Percentiles rank a stretch among this genome's conserved stretches.
These are phyloP conservation scores for Musa troglodytarum DNA, from an alignment of 176 grass and related monocot species.

Conservation along the genomic window DNA sequence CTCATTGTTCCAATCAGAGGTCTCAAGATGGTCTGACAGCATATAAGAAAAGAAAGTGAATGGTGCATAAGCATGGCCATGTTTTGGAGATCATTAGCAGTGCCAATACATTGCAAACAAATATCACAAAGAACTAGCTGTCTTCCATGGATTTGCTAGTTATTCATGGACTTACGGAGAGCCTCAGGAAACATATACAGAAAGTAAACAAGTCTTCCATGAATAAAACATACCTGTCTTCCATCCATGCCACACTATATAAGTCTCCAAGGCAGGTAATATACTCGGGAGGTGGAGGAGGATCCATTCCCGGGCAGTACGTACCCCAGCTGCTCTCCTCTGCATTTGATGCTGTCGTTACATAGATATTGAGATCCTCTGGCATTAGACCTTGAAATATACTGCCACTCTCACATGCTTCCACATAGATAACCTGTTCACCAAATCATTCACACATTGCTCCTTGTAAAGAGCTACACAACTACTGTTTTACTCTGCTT, in stretches of 20 bases:
- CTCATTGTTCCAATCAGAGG: no score
- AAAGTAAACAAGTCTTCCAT: neutral
- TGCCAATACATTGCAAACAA: no score
- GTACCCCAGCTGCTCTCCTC: conserved; percentile 76
- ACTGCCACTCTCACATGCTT: conserved; percentile 95
- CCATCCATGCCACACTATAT: conserved; percentile 96
- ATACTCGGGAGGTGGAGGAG: conserved; percentile 58
- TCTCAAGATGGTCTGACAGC: no score
- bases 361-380: conserved; percentile 73
- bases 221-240: conserved; percentile 61
- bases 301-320: conserved; percentile 65
- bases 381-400: conserved; percentile 83
- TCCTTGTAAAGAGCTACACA: neutral
- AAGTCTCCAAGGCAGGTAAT: conserved; percentile 75
- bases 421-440: conserved; percentile 78
- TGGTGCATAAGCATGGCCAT: no score
- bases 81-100: no score
- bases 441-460: neutral
- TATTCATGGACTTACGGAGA: no score
- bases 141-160: no score
- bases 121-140: no score
- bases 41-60: no score
- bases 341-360: conserved; percentile 75
- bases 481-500: neutral
- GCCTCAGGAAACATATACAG: no score